phyloP scores from a whole-genome alignment of 169 alveolate genomes.

The Plasmodium ovale region DNA sequence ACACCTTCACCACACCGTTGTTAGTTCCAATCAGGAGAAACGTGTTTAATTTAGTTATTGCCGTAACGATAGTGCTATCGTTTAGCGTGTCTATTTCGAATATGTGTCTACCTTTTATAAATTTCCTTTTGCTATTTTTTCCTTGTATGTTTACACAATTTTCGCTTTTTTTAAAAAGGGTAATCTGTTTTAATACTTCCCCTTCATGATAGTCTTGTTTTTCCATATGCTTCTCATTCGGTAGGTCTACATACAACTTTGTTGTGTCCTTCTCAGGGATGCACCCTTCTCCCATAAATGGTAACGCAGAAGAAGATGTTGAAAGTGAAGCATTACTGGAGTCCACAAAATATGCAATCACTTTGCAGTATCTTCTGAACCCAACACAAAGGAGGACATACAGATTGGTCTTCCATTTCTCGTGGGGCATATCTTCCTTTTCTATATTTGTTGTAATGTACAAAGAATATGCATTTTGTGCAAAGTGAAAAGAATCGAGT shows the following conservation, averaged over 20 bases:
- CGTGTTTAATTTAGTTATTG: slow-evolving; percentile 25
- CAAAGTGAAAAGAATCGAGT: background rate
- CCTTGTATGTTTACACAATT: background rate
- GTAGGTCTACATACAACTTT: background rate
- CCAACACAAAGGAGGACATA: slow-evolving; percentile 49
- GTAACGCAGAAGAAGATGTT: too few species aligned
- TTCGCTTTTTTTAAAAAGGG: background rate
- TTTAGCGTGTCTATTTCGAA: slow-evolving; percentile 41
- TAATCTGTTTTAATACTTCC: background rate
- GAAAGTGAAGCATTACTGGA: background rate
- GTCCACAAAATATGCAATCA: background rate
- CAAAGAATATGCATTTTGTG: slow-evolving; percentile 8
- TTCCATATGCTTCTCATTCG: background rate
- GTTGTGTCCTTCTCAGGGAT: background rate
- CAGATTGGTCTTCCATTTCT: background rate
- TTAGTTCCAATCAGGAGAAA: slow-evolving; percentile 47
- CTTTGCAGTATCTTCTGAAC: slow-evolving; percentile 7
- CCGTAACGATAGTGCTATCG: slow-evolving; percentile 7
- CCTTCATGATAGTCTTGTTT: background rate
- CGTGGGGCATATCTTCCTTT: background rate
- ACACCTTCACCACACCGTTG: slow-evolving; percentile 51
- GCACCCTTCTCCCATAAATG: background rate
- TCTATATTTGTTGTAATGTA: background rate
- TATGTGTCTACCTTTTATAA: background rate
- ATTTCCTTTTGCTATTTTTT: background rate